phyloP scores from a whole-genome alignment of 2,329 filamentous ascomycete genomes.

The Ramularia collo-cygni region DNA sequence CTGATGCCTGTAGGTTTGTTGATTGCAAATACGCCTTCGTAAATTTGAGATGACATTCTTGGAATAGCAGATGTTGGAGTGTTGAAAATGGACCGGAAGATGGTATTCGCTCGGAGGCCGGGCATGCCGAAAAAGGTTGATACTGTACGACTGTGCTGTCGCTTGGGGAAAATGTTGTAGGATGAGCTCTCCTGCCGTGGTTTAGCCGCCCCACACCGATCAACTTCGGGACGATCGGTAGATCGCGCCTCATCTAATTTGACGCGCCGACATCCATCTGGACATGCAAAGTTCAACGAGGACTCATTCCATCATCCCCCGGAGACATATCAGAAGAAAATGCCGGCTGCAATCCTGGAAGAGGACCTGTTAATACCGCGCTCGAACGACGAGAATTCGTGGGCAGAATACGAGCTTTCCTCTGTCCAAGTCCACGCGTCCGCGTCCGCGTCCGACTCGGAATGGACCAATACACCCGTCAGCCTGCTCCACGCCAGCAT shows the following conservation, averaged over 20 bases:
- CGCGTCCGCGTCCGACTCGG: constrained; percentile 6
- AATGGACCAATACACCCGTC: constrained; percentile 35
- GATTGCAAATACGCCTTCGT: constrained; percentile 68
- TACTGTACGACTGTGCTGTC: neutral
- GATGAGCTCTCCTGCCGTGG: too few species aligned
- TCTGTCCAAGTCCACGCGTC: constrained; percentile 49
- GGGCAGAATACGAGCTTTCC: constrained; percentile 55
- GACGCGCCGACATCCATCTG: too few species aligned
- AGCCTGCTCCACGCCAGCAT: constrained; percentile 56
- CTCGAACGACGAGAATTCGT: constrained; percentile 36
- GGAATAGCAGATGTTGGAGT: constrained; percentile 1
- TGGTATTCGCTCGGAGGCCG: constrained; percentile 2
- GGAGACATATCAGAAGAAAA: too few species aligned
- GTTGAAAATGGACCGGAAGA: constrained; percentile 18
- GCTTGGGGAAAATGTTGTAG: too few species aligned
- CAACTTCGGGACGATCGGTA: too few species aligned
- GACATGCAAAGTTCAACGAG: too few species aligned
- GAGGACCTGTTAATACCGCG: constrained; percentile 35
- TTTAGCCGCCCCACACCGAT: too few species aligned
- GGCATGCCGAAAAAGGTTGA: neutral
- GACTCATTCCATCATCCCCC: too few species aligned
- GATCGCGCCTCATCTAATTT: too few species aligned
- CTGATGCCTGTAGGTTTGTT: constrained; percentile 84
- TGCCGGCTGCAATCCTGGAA: constrained; percentile 27
- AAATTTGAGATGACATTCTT: constrained; percentile 17